These are phyloP conservation scores for Epichloe aotearoae DNA, from an alignment of 2,329 filamentous ascomycete species.

Conservation along the genomic window DNA sequence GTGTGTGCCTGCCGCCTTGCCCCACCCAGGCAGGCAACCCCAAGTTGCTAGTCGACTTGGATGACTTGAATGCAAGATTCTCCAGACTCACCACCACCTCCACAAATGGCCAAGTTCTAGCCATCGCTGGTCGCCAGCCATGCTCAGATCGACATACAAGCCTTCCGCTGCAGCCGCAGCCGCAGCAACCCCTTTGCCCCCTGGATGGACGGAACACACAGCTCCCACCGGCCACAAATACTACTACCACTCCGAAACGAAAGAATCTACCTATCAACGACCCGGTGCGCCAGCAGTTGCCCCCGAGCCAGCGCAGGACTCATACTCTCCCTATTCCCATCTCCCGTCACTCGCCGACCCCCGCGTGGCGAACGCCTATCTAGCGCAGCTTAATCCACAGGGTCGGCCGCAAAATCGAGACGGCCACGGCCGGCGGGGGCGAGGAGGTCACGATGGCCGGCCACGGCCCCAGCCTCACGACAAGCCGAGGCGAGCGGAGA, in stretches of 20 bases:
- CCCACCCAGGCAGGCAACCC: background rate
- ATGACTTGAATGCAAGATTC: background rate
- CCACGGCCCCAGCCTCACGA: constrained; percentile 60
- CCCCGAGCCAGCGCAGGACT: constrained; percentile 17
- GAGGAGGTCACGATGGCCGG: constrained; percentile 36
- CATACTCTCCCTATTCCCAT: constrained; percentile 14
- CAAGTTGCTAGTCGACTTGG: background rate
- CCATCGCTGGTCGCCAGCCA: constrained; percentile 18
- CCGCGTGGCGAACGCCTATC: constrained; percentile 45
- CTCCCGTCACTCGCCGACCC: constrained; percentile 37
- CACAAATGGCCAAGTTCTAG: background rate
- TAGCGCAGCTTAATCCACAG: constrained; percentile 37
- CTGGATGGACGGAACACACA: constrained; percentile 88
- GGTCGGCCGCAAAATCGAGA: constrained; percentile 23
- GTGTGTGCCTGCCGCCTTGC: no score
- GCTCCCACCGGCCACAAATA: constrained; percentile 78
- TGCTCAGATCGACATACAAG: constrained; percentile 70
- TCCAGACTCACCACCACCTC: background rate
- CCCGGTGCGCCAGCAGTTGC: constrained; percentile 32
- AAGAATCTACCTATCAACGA: constrained; percentile 76
- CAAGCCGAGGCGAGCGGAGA: constrained; percentile 64
- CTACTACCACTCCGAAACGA: constrained; percentile 73
- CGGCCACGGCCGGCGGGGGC: constrained; percentile 26
- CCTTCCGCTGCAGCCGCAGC: constrained; percentile 28
- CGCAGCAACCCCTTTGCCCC: constrained; percentile 46